Base-by-base conservation (phyloP, 2,329 filamentous ascomycete species). In the Lachnellula subtilissima region DNA sequence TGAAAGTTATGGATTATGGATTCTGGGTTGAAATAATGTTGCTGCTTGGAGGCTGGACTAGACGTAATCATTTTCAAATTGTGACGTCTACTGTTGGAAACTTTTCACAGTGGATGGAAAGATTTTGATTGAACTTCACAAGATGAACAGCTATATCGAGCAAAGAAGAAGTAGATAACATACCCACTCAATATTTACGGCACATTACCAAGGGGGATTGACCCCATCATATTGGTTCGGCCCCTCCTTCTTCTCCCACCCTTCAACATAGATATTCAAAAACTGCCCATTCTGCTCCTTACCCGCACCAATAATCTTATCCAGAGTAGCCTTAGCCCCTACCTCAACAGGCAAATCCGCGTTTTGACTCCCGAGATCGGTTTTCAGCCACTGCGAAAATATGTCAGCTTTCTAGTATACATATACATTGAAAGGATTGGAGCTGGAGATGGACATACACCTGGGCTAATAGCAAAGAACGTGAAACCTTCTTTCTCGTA, bases 211-310 rank as follows among this genome's bases (percentile, higher is more conserved):
- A 25, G 56, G 56, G 17, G 42, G 23, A 48, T 52, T 53, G 5
- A n/a, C 5, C n/a, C 73, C 73, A 62, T 71, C 64, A 58, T 75
- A 75, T 50, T 65, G 59, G 57, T 73, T 71, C 2, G 48, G 17
- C 12, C 51, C 49, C n/a, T 17, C 35, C 17, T 28, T 35, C 9
- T 57, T 48, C 42, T 60, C 54, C 45, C 45, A 55, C 9, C 57
- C 55, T 47, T 53, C 28, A 2, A 60, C 53, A 28, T 37, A 9
- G 4, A 62, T 55, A 42, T 61, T 56, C 36, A 63, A 79, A 61
- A 82, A 85, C 59, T 75, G 81, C 12, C 77, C 77, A 59, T 71
- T 76, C 32, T 72, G 70, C 52, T 72, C 68, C 3, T 72, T 69
- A 0, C 68, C 73, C 8, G 70, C 62, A 23, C 52, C 65, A 15